Conservation (phyloP, 2,329 filamentous ascomycete species). For the Colletotrichum godetiae region DNA sequence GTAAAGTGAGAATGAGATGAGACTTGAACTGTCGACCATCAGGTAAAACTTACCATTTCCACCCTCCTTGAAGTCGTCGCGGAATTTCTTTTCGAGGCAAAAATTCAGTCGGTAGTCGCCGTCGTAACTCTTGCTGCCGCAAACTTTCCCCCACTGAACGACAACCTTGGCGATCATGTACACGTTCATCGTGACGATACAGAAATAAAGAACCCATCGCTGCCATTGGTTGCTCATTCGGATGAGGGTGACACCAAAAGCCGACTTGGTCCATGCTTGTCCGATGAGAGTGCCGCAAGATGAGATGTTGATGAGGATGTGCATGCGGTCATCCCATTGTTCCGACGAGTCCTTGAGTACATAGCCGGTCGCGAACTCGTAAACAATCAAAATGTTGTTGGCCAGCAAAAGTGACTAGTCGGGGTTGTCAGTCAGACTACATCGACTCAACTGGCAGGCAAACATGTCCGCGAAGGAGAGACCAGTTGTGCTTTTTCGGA, state of each 20-base stretch:
- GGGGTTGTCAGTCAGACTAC: not conserved
- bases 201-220: conserved; percentile 58
- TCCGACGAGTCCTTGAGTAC: conserved; percentile 49
- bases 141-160: conserved; percentile 61
- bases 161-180: conserved; percentile 60
- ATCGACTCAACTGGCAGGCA: no score
- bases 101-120: conserved; percentile 60
- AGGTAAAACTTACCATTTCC: conserved; percentile 56
- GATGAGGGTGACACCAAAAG: conserved; percentile 50
- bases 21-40: not conserved
- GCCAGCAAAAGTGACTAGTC: conserved; percentile 50
- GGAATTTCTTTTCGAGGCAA: conserved; percentile 52
- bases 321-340: conserved; percentile 63
- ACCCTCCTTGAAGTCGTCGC: conserved; percentile 59
- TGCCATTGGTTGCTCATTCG: conserved; percentile 58
- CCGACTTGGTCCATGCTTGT: conserved; percentile 50
- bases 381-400: conserved; percentile 57
- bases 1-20: not conserved
- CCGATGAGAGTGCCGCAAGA: conserved; percentile 50
- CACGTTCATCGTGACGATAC: conserved; percentile 59
- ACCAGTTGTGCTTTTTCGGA: no score
- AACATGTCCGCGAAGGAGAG: not conserved
- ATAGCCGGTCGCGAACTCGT: conserved; percentile 61
- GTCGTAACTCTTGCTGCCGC: conserved; percentile 53
- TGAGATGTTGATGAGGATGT: conserved; percentile 60